Evolutionary conservation across 495 filamentous ascomycete species (phyloP), one percentile per base, ranked within the genome.

Genomic region (Thozetella sp.): DNA sequence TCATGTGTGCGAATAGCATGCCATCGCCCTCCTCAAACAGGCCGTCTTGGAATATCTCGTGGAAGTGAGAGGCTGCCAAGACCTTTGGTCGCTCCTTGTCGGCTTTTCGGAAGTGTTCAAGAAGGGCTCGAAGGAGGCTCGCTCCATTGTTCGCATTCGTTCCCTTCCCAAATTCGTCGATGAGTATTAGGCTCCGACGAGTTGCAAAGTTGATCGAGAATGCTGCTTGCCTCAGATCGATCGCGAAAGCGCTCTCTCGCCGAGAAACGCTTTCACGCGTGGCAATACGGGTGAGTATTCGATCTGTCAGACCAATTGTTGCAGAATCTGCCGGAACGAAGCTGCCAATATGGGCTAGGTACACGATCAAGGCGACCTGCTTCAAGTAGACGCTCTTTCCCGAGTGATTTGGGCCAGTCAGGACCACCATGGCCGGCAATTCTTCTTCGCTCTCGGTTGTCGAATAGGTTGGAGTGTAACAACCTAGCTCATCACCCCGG

Each of bases 91-190:
- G 70, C n/a, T 88, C 78, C 2, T 72, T 58, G 2, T 79, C 86
- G 19, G 79, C 73, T 37, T 72, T 76, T 2, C 95, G 77, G 24
- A 97, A 84, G 70, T 96, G 80, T 62, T 91, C 83, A 37, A 97
- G 86, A 4, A 95, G 86, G 6, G 92, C 91, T 55, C 87, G 88
- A 52, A 92, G 87, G n/a, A 99, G 76, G 0, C 92, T 96, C 3
- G 93, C 90, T 22, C 95, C 95, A 75, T 95, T 90, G 60, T 81
- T 82, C 17, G 84, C 80, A 54, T 91, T 90, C 0, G 95, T 99
- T 9, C 95, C 96, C 75, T 97, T 99, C 3, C 95, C 95, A 62
- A 99, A 98, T 65, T 99, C 96, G 66, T 99, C 95, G 53, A 97
- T 88, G 23, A 99, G 77, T 3, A 98, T 71, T 1, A 99, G 74